A percentile compares a stretch with the other conserved stretches of the same genome.
These are phyloP conservation scores for Colletotrichum sp. DNA, from an alignment of 2,329 filamentous ascomycete species.

Conservation along the genomic window DNA sequence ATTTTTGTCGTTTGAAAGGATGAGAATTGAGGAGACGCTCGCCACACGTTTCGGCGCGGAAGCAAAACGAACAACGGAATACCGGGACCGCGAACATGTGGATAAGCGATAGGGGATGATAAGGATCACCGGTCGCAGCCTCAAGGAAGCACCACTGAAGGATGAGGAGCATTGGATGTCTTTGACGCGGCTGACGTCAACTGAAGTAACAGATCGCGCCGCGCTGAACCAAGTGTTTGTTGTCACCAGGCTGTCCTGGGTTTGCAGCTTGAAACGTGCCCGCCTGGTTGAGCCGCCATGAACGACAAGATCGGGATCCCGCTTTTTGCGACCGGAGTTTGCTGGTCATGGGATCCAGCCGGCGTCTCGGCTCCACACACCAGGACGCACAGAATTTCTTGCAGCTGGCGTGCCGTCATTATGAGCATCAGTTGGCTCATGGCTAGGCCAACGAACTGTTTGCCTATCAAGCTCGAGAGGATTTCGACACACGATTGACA, in stretches of 20 bases:
- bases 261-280: neutral
- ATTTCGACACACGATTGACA: neutral
- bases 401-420: neutral
- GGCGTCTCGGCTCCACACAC: neutral
- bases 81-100: neutral
- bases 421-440: neutral
- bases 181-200: constrained; percentile 13
- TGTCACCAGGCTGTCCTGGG: neutral
- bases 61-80: neutral
- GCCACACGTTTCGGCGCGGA: neutral
- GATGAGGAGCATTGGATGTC: neutral
- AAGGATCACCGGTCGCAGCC: neutral
- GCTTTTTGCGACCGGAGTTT: neutral
- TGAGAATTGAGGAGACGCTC: neutral
- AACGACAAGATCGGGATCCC: neutral
- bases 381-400: neutral
- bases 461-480: neutral
- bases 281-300: neutral
- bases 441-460: neutral
- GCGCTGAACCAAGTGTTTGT: neutral
- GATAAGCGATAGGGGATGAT: neutral
- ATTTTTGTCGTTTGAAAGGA: neutral
- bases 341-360: neutral
- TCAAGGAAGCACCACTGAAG: neutral
- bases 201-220: neutral